Conservation (phyloP, 2,329 filamentous ascomycete genomes). For the Teratosphaeria destructans region DNA sequence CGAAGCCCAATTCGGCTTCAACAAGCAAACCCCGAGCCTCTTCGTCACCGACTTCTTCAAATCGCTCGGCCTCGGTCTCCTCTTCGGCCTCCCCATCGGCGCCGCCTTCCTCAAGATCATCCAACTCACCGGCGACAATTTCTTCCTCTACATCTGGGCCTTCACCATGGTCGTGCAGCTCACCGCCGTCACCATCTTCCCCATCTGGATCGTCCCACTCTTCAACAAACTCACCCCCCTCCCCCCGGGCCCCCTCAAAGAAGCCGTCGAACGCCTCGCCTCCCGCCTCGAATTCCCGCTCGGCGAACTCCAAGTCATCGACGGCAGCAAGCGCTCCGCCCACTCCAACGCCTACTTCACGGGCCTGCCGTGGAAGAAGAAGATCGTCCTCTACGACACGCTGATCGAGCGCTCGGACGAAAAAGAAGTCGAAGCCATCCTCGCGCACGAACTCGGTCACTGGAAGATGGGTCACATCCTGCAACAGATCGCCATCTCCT, state of each 20-base stretch:
- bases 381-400: conserved; percentile 98
- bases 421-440: conserved; percentile 85
- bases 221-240: conserved; percentile 98
- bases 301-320: conserved; percentile 86
- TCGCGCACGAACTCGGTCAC: conserved; percentile 93
- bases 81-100: conserved; percentile 76
- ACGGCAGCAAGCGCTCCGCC: conserved; percentile 76
- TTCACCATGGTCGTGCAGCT: conserved; percentile 84
- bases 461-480: conserved; percentile 96
- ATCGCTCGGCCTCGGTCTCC: conserved; percentile 69
- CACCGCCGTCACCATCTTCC: conserved; percentile 93
- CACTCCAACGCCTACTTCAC: conserved; percentile 96
- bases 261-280: conserved; percentile 74
- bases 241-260: conserved; percentile 77
- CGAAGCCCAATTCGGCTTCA: conserved; percentile 96
- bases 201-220: conserved; percentile 81
- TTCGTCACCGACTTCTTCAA: conserved; percentile 90
- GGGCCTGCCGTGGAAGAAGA: conserved; percentile 96
- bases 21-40: conserved; percentile 86
- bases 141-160: conserved; percentile 97
- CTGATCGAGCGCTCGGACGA: conserved; percentile 89
- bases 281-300: conserved; percentile 81
- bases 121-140: conserved; percentile 81
- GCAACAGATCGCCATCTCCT: conserved; percentile 66
- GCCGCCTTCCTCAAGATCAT: conserved; percentile 90